These are phyloP conservation scores for Stramenopiles sp. DNA, from an alignment of 352 stramenopile species.

Conservation along the genomic window DNA sequence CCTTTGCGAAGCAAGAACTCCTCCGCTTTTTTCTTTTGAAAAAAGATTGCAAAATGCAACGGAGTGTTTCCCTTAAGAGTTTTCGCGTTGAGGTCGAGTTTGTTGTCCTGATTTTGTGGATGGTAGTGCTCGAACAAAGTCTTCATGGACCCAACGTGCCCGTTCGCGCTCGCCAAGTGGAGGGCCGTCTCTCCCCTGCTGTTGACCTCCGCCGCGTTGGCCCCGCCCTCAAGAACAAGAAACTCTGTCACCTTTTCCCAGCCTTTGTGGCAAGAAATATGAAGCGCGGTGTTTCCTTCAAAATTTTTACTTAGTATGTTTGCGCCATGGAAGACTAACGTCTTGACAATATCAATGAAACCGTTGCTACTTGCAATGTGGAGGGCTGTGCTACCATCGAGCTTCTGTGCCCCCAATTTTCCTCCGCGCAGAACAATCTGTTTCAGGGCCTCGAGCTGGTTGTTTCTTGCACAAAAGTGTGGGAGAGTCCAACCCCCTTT, in stretches of 20 bases:
- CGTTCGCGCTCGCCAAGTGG: not conserved
- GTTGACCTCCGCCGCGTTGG: not conserved
- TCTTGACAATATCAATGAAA: not conserved
- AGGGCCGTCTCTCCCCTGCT: not conserved
- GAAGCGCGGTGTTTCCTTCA: not conserved
- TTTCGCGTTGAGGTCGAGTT: not conserved
- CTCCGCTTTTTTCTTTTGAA: not conserved
- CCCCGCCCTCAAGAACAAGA: not conserved
- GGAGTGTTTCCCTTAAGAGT: not conserved
- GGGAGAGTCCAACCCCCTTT: not conserved
- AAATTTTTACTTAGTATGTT: not conserved
- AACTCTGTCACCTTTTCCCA: not conserved
- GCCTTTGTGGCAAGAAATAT: not conserved
- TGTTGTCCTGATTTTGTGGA: not conserved
- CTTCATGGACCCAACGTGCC: not conserved
- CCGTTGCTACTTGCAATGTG: not conserved
- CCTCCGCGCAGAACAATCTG: not conserved
- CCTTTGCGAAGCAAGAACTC: not conserved
- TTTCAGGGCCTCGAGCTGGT: not conserved
- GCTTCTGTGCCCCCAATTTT: not conserved
- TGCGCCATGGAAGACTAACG: not conserved
- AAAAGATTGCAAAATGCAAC: not conserved
- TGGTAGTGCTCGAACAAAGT: not conserved
- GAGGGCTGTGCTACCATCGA: not conserved
- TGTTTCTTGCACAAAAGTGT: not conserved